Evolutionary conservation across 2,329 filamentous ascomycete species (phyloP), one percentile per base, ranked within the genome.

Genomic region (Aspergillaceae sp.): DNA sequence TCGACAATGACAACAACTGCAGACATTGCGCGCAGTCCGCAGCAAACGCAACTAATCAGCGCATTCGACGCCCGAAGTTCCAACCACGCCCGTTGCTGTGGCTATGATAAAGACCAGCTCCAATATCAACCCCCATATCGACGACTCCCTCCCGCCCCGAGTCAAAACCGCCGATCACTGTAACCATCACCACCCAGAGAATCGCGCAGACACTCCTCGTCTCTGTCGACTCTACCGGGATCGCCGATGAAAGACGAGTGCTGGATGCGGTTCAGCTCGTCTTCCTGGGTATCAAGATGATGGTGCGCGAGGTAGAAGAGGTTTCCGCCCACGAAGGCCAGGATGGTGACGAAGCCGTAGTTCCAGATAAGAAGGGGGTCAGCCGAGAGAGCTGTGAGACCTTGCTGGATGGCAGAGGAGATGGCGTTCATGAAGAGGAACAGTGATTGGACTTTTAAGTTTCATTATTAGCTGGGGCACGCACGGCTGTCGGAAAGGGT

Each of bases 321-420:
- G 4, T 74, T 52, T 19, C 83, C 84, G 37, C 81, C 84, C 8
- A 82, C 46, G 32, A 79, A 74, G 1, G 84, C 75, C 41, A 87
- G 70, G 44, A 79, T 67, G 6, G 83, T 80, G 29, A 86, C 76
- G 28, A 74, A 66, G 8, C 73, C 76, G 64, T 89, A 90, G 69
- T 88, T 86, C 82, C 83, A 87, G 10, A 85, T 75, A 32, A 87
- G 71, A 19, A 83, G 66, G 1, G 84, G 83, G 58, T 87, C 82
- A 6, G 69, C 72, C 0, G 79, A 77, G 2, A 87, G 68, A 0
- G 77, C 70, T 5, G 78, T 77, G 42, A 86, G 77, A 1, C 80
- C 83, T 68, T 87, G 79, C 34, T 81, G 82, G 41, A 89, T 69
- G 37, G 84, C 84, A 35, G 79, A 74, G 1, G 80, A 79, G 51